Percentiles rank a stretch among this genome's conserved stretches.
phyloP scores from a whole-genome alignment of 108 stramenopile genomes.

The Epithemia pelagica region DNA sequence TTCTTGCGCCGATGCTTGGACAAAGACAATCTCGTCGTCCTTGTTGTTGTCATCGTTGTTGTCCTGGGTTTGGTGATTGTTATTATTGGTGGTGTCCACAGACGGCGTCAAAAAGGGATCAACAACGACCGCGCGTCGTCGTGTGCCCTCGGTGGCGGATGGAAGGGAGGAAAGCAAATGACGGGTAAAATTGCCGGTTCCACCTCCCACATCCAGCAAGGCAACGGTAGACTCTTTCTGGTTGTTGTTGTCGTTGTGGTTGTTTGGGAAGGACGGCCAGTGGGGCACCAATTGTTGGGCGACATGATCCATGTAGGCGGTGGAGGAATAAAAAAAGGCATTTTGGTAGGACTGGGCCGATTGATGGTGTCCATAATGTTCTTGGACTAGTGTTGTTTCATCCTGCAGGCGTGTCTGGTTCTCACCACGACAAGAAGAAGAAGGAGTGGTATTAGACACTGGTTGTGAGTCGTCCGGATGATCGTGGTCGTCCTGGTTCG shows the following conservation, averaged over 20 bases:
- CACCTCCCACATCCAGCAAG: conserved; percentile 58
- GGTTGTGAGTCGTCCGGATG: too few relatives aligned
- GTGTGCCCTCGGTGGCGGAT: background rate
- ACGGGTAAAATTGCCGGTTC: conserved; percentile 64
- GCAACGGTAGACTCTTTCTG: too few relatives aligned
- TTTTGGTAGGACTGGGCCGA: conserved; percentile 42
- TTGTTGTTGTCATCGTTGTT: background rate
- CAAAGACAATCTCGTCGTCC: conserved; percentile 21
- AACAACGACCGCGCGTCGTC: conserved; percentile 36
- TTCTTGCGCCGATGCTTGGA: conserved; percentile 44
- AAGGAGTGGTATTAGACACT: too few relatives aligned
- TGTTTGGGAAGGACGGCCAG: too few relatives aligned
- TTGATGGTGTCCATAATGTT: conserved; percentile 52
- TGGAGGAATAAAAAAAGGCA: conserved; percentile 55
- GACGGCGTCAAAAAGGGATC: conserved; percentile 61
- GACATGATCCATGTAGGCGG: conserved; percentile 45
- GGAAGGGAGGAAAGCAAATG: conserved; percentile 14
- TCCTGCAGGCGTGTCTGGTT: too few relatives aligned
- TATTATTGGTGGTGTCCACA: too few relatives aligned
- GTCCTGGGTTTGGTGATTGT: too few relatives aligned
- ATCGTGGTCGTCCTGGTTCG: too few relatives aligned
- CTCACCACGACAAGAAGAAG: too few relatives aligned
- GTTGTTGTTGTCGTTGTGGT: too few relatives aligned
- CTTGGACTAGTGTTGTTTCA: conserved; percentile 11
- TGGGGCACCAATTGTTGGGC: conserved; percentile 20